Base-by-base conservation (phyloP, 352 stramenopile species). In the Peronosclerospora sorghi region DNA sequence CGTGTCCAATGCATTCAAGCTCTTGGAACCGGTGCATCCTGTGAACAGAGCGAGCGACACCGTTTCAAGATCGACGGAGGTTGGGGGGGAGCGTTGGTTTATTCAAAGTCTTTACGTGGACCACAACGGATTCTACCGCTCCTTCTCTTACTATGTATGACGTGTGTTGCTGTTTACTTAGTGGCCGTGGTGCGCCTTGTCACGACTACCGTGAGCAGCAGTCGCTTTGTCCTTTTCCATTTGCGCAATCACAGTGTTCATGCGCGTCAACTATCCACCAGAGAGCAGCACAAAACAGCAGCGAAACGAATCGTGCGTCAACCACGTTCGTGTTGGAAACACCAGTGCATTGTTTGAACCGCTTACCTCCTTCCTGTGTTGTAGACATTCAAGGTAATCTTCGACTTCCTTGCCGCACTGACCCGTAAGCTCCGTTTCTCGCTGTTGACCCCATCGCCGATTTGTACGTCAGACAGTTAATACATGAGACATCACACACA, bases 351-450 rank as follows among this genome's bases (percentile, higher is more conserved):
- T n/a, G 5, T 2, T 17, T 17, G 17, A 15, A 8, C 1, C 5
- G 30, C 51, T 34, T 51, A 94, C 81, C 74, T 97, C 88, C 65
- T 97, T 97, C 68, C 84, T 92, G 68, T 94, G 82, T 66, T 97
- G 91, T 45, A 97, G 65, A 52, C 91, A 97, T 65, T 97, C 91
- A 41, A 97, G 74, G 56, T 97, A 97, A 71, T 97, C 91, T 48
- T 97, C 84, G 12, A 93, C 80, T 57, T 89, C 59, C 68, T 86
- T 73, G 59, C 58, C 66, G 59, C 83, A 96, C 51, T 84, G 59
- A 50, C 81, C 79, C 48, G 82, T 63, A 37, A 68, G 56, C 56
- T 86, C 75, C 43, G 77, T 84, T 62, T 95, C 71, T 58, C 79
- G 90, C 81, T 92, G 59, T 36, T 7, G 3, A 26, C 3, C 21